Evolutionary conservation across 495 filamentous ascomycete genomes (phyloP).

Genomic region (Neurospora cerealis): DNA sequence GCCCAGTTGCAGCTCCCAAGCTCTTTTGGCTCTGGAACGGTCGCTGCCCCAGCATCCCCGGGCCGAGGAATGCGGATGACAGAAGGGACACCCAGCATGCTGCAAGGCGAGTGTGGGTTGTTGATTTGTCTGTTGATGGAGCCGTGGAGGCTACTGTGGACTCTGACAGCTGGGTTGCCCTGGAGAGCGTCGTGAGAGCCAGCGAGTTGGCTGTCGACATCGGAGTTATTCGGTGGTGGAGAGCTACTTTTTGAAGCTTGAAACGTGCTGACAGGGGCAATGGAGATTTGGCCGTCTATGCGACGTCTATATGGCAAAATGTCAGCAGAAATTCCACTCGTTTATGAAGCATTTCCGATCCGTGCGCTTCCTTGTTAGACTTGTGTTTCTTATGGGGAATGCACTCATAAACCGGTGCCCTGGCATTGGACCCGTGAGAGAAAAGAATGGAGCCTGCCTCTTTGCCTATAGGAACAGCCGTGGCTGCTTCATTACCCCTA

Average conservation of each 20-base stretch:
- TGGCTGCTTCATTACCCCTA: not conserved
- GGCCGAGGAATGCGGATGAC: conserved; percentile 3
- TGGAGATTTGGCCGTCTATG: not conserved
- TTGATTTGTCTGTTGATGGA: not conserved
- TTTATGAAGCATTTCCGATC: not conserved
- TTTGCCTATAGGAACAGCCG: not conserved
- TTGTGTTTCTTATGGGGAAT: not conserved
- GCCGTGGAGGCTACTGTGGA: conserved; percentile 4
- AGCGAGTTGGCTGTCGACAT: not conserved
- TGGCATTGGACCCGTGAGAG: not conserved
- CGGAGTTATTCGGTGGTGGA: not conserved
- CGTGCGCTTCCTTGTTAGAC: not conserved
- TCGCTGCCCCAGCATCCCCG: conserved; percentile 1
- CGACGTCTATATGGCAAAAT: not conserved
- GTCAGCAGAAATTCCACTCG: not conserved
- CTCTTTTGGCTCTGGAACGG: conserved; percentile 9
- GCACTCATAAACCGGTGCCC: not conserved
- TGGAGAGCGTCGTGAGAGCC: not conserved
- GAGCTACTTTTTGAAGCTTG: not conserved
- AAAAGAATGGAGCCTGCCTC: not conserved
- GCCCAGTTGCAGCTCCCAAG: conserved; percentile 10
- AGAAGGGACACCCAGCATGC: not conserved
- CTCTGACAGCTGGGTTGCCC: not conserved
- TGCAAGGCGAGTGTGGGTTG: not conserved
- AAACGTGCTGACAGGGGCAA: not conserved